These are phyloP conservation scores for Waitea zeae DNA, from an alignment of 1,284 basidiomycete species.

Conservation along the genomic window DNA sequence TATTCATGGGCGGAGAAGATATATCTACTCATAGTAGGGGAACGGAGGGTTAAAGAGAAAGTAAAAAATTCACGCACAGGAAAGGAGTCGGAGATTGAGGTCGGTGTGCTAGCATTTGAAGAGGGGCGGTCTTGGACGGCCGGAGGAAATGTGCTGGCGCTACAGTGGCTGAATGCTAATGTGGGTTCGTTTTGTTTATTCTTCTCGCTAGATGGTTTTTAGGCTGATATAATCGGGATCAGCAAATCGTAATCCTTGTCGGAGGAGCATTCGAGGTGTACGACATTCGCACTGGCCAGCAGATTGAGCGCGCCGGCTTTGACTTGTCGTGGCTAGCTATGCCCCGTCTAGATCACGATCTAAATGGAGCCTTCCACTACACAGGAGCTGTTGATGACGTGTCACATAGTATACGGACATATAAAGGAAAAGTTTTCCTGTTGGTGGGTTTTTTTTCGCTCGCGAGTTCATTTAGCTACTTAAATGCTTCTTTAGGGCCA, in stretches of 20 bases:
- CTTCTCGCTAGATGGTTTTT: slow-evolving; percentile 4
- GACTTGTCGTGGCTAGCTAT: slow-evolving; percentile 37
- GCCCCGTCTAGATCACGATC: slow-evolving; percentile 28
- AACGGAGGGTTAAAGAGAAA: slow-evolving; percentile 29
- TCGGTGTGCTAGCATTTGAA: slow-evolving; percentile 45
- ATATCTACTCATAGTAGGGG: too few relatives aligned
- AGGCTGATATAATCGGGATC: slow-evolving; percentile 6
- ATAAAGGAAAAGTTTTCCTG: slow-evolving; percentile 85
- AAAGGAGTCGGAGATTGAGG: slow-evolving; percentile 36
- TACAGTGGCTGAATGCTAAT: slow-evolving; percentile 63
- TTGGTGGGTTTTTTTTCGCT: slow-evolving; percentile 35
- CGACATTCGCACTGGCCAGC: slow-evolving; percentile 35
- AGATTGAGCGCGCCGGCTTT: slow-evolving; percentile 42
- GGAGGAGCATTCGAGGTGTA: slow-evolving; percentile 46
- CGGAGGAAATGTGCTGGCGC: slow-evolving; percentile 37
- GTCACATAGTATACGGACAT: slow-evolving; percentile 59
- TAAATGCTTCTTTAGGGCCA: slow-evolving; percentile 27
- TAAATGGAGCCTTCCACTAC: slow-evolving; percentile 28
- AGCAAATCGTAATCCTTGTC: slow-evolving; percentile 54
- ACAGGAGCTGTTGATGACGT: slow-evolving; percentile 34
- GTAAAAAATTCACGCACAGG: slow-evolving; percentile 38
- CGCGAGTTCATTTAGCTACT: slow-evolving; percentile 4
- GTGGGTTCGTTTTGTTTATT: slow-evolving; percentile 31
- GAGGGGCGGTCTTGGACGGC: slow-evolving; percentile 36
- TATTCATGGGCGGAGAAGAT: slow-evolving; percentile 73